Evolutionary conservation across 208 protist species (phyloP), one percentile per base, ranked within the genome.

Genomic region (Leishmania guyanensis): DNA sequence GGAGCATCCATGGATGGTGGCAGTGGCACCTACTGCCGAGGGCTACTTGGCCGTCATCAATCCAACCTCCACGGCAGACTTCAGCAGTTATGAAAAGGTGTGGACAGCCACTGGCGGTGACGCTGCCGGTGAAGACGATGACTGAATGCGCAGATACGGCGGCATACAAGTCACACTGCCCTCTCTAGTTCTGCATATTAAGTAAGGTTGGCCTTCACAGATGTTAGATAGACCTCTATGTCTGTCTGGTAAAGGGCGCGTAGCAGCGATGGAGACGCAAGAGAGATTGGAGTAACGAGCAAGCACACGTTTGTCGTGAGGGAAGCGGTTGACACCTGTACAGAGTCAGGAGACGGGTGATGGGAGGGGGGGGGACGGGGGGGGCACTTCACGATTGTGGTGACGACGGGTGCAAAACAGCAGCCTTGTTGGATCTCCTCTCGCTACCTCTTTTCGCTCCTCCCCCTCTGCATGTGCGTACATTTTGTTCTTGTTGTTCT

Each of bases 21-120:
- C 85, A 6, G 62, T 79, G n/a, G 86, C 91, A 20, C 94, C 94
- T 6, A 90, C 75, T 36, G 36, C 79, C 0, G 92, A 95, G 81
- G 94, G 94, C 12, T 97, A 90, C 82, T 75, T 97, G 58, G 94
- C 92, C 26, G 62, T 97, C 43, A 90, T 97, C 60, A 92, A 93
- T 56, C 91, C 92, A 4, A 93, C 83, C 56, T 71, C 88, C 5
- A 90, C 92, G 86, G 73, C 79, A 10, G 85, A 91, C 65, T 89
- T 93, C 26, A 84, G 79, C 65, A 80, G 75, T 6, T 88, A 89
- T 69, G 84, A 84, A 5, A 92, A 92, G 77, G 83, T 95, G 12
- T 94, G 87, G 83, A 88, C 75, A 1, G 91, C 93, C 0, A 94
- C 92, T 2, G 91, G 91, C 64, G 93, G 93, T 43, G 93, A 97